phyloP scores from a whole-genome alignment of 73 alveolate species.

The Loxodes magnus region DNA sequence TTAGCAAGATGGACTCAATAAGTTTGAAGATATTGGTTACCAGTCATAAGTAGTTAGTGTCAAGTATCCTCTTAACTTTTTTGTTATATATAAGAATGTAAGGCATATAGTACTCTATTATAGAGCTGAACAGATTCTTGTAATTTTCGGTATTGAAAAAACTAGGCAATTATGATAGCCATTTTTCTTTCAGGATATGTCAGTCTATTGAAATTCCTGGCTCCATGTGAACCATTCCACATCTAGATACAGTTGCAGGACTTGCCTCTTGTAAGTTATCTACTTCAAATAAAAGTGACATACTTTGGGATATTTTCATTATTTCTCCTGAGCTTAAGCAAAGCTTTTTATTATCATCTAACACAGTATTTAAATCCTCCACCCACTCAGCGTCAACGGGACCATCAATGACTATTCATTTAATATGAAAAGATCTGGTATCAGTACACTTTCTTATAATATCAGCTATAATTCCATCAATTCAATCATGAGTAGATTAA shows the following conservation, averaged over 20 bases:
- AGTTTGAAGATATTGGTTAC: slow-evolving; percentile 21
- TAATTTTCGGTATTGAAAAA: slow-evolving; percentile 14
- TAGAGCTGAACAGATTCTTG: slow-evolving; percentile 13
- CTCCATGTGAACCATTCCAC: slow-evolving; percentile 98
- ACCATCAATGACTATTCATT: slow-evolving; percentile 96
- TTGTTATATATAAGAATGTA: slow-evolving; percentile 19
- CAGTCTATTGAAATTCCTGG: slow-evolving; percentile 83
- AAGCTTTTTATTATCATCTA: slow-evolving; percentile 93
- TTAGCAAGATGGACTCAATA: slow-evolving; percentile 25
- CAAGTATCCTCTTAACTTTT: slow-evolving; percentile 10
- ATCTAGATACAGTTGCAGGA: slow-evolving; percentile 97
- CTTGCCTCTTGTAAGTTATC: slow-evolving; percentile 85
- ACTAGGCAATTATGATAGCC: slow-evolving; percentile 67
- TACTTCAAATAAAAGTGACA: slow-evolving; percentile 88
- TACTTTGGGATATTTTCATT: slow-evolving; percentile 75
- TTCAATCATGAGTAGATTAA: slow-evolving; percentile 91
- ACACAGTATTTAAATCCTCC: slow-evolving; percentile 94
- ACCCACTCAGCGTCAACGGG: slow-evolving; percentile 94
- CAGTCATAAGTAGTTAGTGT: slow-evolving; percentile 18
- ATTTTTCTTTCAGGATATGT: slow-evolving; percentile 56
- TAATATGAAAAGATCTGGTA: slow-evolving; percentile 54
- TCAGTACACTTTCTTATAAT: slow-evolving; percentile 82
- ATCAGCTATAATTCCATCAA: slow-evolving; percentile 91
- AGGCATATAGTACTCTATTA: slow-evolving; percentile 15
- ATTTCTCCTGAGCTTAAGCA: slow-evolving; percentile 90